Evolutionary conservation across 106 monocot species (phyloP).

Genomic region (Vanilla planifolia): DNA sequence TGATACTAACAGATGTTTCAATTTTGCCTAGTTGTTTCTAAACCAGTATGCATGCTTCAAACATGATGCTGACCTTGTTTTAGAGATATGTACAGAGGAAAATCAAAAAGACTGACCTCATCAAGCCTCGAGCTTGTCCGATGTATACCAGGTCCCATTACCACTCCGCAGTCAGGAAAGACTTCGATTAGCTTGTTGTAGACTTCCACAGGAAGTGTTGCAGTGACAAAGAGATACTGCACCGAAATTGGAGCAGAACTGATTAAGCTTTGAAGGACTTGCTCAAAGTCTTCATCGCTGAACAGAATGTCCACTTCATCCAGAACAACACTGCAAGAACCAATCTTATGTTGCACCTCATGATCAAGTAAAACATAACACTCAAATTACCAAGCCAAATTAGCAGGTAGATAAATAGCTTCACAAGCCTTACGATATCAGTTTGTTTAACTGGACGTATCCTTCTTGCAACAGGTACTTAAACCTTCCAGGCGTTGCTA

Average conservation of each 20-base stretch:
- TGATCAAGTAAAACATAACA: not conserved
- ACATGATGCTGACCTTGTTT: no score
- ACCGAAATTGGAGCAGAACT: conserved; percentile 52
- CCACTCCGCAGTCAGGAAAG: conserved; percentile 84
- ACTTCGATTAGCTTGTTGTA: conserved; percentile 84
- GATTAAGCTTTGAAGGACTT: conserved; percentile 64
- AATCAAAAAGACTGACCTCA: conserved; percentile 47
- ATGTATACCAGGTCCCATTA: conserved; percentile 91
- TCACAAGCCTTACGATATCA: conserved; percentile 54
- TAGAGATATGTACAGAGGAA: no score
- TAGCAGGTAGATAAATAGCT: no score
- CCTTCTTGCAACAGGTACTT: conserved; percentile 81
- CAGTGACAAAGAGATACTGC: conserved; percentile 90
- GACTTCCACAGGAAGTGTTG: conserved; percentile 91
- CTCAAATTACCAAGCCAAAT: no score
- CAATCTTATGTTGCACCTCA: not conserved
- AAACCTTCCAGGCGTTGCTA: conserved; percentile 92
- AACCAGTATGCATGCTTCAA: no score
- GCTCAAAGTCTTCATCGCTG: conserved; percentile 80
- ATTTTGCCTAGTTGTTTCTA: no score
- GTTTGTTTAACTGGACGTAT: conserved; percentile 52
- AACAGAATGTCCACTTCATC: conserved; percentile 96
- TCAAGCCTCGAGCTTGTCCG: conserved; percentile 91
- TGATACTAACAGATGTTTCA: no score
- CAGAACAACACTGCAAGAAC: conserved; percentile 54